phyloP scores from a whole-genome alignment of 2,329 filamentous ascomycete species.

The Fusarium tuaranense region DNA sequence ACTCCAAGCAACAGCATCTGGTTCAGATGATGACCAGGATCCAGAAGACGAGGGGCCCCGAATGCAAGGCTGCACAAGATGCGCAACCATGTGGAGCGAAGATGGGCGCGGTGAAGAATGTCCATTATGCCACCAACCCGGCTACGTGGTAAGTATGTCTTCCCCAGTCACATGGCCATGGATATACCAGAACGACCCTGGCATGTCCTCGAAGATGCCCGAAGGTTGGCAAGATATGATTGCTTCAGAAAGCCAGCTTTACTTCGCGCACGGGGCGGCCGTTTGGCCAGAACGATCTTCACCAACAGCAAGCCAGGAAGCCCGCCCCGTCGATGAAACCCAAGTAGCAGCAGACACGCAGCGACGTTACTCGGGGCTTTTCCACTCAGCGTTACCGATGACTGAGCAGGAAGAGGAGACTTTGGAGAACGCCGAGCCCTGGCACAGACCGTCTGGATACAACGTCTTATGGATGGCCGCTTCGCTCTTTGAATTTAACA shows the following conservation, averaged over 20 bases:
- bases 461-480: slow-evolving; percentile 93
- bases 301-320: no score
- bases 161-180: neutral
- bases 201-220: neutral
- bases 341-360: no score
- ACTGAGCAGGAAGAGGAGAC: no score
- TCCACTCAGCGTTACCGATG: no score
- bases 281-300: neutral
- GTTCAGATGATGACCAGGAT: neutral
- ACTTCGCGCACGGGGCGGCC: neutral
- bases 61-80: neutral
- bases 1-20: neutral
- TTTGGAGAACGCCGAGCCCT: no score
- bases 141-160: neutral
- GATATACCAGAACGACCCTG: no score
- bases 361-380: no score
- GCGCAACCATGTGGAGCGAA: neutral
- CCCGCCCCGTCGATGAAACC: no score
- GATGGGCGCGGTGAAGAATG: neutral
- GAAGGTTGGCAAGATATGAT: neutral
- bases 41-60: neutral
- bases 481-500: slow-evolving; percentile 96
- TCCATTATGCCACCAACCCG: no score
- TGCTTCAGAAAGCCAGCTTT: neutral
- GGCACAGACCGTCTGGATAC: neutral